Conservation (phyloP, 2,329 filamentous ascomycete genomes). For the Scedosporium dehoogii region DNA sequence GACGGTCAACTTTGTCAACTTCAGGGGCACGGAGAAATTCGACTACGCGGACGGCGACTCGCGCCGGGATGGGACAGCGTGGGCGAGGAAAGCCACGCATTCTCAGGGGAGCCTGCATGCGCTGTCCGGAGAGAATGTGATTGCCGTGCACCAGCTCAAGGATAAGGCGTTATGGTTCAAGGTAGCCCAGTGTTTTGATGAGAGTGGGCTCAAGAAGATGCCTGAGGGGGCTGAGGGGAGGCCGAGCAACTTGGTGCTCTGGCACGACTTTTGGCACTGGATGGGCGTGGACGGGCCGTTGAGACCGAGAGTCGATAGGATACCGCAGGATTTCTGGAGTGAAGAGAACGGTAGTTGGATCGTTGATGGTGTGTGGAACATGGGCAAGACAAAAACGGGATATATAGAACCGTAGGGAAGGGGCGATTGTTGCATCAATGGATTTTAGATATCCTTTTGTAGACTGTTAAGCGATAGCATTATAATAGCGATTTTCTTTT, state of each 20-base stretch:
- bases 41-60: slow-evolving; percentile 19
- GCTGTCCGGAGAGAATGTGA: slow-evolving; percentile 12
- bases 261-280: slow-evolving; percentile 16
- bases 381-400: slow-evolving; percentile 13
- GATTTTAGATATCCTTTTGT: too few species aligned
- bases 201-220: slow-evolving; percentile 15
- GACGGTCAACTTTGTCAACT: slow-evolving; percentile 18
- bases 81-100: slow-evolving; percentile 17
- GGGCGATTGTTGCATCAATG: too few species aligned
- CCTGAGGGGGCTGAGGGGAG: slow-evolving; percentile 5
- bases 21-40: slow-evolving; percentile 19
- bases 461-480: too few species aligned
- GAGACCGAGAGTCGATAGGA: slow-evolving; percentile 13
- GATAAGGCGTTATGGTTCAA: slow-evolving; percentile 16
- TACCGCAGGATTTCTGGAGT: slow-evolving; percentile 15
- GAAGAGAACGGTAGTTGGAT: slow-evolving; percentile 13
- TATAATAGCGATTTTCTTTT: too few species aligned
- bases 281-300: slow-evolving; percentile 13
- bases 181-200: slow-evolving; percentile 19
- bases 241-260: slow-evolving; percentile 11
- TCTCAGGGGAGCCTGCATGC: slow-evolving; percentile 16
- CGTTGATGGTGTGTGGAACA: slow-evolving; percentile 17
- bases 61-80: slow-evolving; percentile 17
- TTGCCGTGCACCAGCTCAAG: slow-evolving; percentile 20
- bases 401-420: slow-evolving; percentile 12